These are phyloP conservation scores for Wickerhamomyces hampshirensis DNA, from an alignment of 805 yeast species.

Conservation along the genomic window DNA sequence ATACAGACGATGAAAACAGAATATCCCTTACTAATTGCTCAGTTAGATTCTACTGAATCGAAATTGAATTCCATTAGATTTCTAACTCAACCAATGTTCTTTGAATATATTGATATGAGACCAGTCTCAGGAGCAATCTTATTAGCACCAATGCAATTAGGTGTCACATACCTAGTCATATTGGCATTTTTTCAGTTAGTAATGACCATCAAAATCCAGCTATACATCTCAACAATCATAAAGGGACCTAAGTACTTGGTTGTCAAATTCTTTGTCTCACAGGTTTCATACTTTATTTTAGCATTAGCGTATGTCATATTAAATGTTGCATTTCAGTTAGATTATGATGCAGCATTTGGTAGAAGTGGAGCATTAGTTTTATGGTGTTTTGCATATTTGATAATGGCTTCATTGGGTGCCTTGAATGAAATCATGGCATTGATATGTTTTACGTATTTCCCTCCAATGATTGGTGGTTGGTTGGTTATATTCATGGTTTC, in stretches of 20 bases:
- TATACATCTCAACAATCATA: slow-evolving; percentile 35
- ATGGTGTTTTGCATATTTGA: slow-evolving; percentile 62
- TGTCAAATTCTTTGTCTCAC: slow-evolving; percentile 37
- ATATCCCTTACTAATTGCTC: slow-evolving; percentile 19
- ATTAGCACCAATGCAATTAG: slow-evolving; percentile 66
- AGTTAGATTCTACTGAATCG: slow-evolving; percentile 30
- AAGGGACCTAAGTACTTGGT: slow-evolving; percentile 40
- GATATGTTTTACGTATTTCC: slow-evolving; percentile 43
- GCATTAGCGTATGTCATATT: slow-evolving; percentile 56
- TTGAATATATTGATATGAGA: slow-evolving; percentile 34
- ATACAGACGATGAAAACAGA: slow-evolving; percentile 2
- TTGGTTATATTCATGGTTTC: slow-evolving; percentile 58
- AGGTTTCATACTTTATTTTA: slow-evolving; percentile 47
- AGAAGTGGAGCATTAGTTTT: slow-evolving; percentile 63
- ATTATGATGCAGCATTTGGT: slow-evolving; percentile 53
- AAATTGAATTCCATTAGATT: slow-evolving; percentile 13
- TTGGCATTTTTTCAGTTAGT: slow-evolving; percentile 66
- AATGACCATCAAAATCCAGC: slow-evolving; percentile 45
- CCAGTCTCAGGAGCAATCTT: slow-evolving; percentile 47
- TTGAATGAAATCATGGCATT: slow-evolving; percentile 59
- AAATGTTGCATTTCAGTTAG: slow-evolving; percentile 61
- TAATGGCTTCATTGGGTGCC: slow-evolving; percentile 71
- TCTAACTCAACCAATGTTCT: slow-evolving; percentile 13
- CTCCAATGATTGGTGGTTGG: slow-evolving; percentile 72
- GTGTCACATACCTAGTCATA: slow-evolving; percentile 64